Base-by-base conservation (phyloP, 2,329 filamentous ascomycete species). In the Ceratocystis destructans region DNA sequence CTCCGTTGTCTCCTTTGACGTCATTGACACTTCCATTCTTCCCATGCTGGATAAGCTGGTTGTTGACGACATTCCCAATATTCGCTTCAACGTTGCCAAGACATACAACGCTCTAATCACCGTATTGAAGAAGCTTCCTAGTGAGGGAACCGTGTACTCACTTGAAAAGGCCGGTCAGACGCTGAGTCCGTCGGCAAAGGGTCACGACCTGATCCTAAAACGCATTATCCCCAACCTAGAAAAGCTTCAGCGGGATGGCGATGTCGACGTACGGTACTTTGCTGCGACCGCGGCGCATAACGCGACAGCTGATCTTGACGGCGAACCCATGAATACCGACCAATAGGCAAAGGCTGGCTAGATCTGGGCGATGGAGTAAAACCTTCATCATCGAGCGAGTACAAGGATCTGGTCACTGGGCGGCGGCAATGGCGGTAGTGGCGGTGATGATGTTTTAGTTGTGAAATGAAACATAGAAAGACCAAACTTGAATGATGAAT, bases 41-140 rank as follows among this genome's bases (percentile, higher is more conserved):
- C 94, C 94, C 48, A 97, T 99, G 82, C 85, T 99, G 74, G 90
- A 96, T 77, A 90, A 93, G 79, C 88, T 99, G 65, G 90, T 95
- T 64, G 83, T 85, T 59, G 94, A 99, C 74, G 91, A 95, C 57
- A 99, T 99, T 69, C 94, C 94, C 71, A 99, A 99, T 79, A 99
- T 99, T 75, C 90, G 94, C 64, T 99, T 99, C 83, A 99, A 99
- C 76, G 94, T 99, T 61, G 94, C 94, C 71, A 99, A 99, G 80
- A 97, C 94, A 61, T 99, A 97, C 74, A 85, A 86, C 25, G 87
- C 94, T 64, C 80, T 99, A 68, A 91, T 97, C 72, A 87, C 89
- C 71, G 91, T 92, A n/a, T 82, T 99, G 73, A 91, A 93, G 77
- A 88, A 90, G 71, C 82, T 99, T 66, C 93, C 94, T 2, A 89